Evolutionary conservation across 164 flowering plant genomes (phyloP).

Genomic region (Malania oleifera): DNA sequence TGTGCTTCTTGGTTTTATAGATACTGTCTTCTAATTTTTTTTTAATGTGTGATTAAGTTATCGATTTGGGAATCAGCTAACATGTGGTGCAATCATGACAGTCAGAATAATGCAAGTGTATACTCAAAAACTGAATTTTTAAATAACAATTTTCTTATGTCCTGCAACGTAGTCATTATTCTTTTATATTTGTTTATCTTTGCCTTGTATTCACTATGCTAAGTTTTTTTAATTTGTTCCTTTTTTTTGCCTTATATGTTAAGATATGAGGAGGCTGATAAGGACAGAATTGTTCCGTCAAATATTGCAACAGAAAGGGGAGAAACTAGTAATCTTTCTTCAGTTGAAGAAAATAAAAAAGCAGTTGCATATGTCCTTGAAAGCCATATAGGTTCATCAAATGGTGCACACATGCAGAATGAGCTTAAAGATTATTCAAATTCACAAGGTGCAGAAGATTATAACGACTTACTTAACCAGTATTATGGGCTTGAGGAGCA

Average conservation of each 20-base stretch:
- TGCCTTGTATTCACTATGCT: neutral
- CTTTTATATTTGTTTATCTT: neutral
- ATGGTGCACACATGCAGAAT: conserved; percentile 17
- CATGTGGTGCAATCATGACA: too few species aligned
- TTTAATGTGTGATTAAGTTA: too few species aligned
- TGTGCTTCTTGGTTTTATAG: too few species aligned
- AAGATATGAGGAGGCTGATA: conserved; percentile 17
- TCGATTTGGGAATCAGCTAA: too few species aligned
- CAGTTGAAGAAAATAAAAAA: conserved; percentile 18
- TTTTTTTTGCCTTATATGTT: neutral
- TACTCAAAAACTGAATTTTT: too few species aligned
- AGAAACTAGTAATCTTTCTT: conserved; percentile 15
- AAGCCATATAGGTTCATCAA: conserved; percentile 13
- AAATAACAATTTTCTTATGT: too few species aligned
- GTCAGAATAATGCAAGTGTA: too few species aligned
- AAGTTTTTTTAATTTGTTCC: neutral
- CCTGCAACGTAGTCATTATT: too few species aligned
- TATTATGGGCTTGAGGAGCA: conserved; percentile 77
- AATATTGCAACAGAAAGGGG: conserved; percentile 10
- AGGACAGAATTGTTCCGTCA: conserved; percentile 11
- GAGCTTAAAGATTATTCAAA: conserved; percentile 14
- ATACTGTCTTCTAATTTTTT: too few species aligned
- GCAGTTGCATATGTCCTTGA: conserved; percentile 11
- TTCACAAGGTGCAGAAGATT: conserved; percentile 34
- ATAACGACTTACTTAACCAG: conserved; percentile 42